phyloP scores from a whole-genome alignment of 345 rosid species.

The Cochlearia excelsa region DNA sequence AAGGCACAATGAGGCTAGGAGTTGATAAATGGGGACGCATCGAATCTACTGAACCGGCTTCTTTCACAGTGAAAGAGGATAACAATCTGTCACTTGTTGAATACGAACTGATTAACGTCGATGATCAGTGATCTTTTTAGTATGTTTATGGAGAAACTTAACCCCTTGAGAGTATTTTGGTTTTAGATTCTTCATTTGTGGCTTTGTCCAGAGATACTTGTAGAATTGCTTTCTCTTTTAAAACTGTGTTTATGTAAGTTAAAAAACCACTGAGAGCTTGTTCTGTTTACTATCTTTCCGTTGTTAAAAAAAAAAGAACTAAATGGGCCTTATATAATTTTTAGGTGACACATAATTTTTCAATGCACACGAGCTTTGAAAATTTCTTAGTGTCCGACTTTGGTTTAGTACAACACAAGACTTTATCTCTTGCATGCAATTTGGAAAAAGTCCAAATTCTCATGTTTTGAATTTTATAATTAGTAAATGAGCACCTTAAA shows the following conservation, averaged over 20 bases:
- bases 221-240: slow-evolving; percentile 26
- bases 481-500: too few species aligned
- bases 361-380: slow-evolving; percentile 16
- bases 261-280: slow-evolving; percentile 22
- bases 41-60: slow-evolving; percentile 70
- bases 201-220: slow-evolving; percentile 22
- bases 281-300: slow-evolving; percentile 6
- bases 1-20: slow-evolving; percentile 94
- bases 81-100: slow-evolving; percentile 89
- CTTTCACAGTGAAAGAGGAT: slow-evolving; percentile 55
- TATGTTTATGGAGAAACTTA: slow-evolving; percentile 31
- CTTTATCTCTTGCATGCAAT: too few species aligned
- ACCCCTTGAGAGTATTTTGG: background rate
- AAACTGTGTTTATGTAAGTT: slow-evolving; percentile 18
- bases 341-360: background rate
- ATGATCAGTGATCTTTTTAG: slow-evolving; percentile 45
- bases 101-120: slow-evolving; percentile 81
- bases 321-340: background rate
- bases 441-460: too few species aligned
- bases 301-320: background rate
- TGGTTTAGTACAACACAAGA: background rate
- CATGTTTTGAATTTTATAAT: slow-evolving; percentile 24
- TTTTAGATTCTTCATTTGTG: slow-evolving; percentile 25
- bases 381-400: slow-evolving; percentile 6
- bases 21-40: slow-evolving; percentile 97